A percentile compares a stretch with the other conserved stretches of the same genome.
These are phyloP conservation scores for Epichloe sp. DNA, from an alignment of 2,329 filamentous ascomycete genomes.

Conservation along the genomic window DNA sequence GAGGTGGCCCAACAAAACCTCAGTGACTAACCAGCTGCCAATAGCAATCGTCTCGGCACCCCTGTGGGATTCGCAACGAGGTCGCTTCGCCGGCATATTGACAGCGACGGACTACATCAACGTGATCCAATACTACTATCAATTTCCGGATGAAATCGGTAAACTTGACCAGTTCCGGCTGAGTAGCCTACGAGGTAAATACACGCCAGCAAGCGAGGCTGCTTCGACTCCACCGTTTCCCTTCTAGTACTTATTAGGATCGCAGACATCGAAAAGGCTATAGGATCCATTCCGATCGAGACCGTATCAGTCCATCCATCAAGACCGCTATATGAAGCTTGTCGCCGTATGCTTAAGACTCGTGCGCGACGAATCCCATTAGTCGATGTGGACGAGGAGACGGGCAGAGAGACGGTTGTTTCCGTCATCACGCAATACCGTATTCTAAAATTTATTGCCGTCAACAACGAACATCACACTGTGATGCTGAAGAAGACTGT, in stretches of 20 bases:
- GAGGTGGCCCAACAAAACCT: background rate
- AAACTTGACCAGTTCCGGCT: slow-evolving; percentile 90
- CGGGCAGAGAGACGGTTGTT: slow-evolving; percentile 79
- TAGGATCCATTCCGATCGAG: slow-evolving; percentile 81
- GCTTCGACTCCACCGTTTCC: background rate
- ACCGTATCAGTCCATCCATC: slow-evolving; percentile 92
- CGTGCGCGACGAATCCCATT: slow-evolving; percentile 87
- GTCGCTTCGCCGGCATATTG: slow-evolving; percentile 83
- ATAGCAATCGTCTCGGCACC: slow-evolving; percentile 93
- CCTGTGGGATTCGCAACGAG: slow-evolving; percentile 88
- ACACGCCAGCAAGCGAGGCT: background rate
- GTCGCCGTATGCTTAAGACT: slow-evolving; percentile 84
- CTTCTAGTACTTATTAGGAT: slow-evolving; percentile 8
- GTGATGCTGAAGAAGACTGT: slow-evolving; percentile 80
- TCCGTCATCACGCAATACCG: slow-evolving; percentile 97
- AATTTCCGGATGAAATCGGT: slow-evolving; percentile 80
- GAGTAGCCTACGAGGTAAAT: slow-evolving; percentile 74
- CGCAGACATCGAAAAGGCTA: slow-evolving; percentile 84
- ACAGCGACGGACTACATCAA: slow-evolving; percentile 98
- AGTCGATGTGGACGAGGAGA: slow-evolving; percentile 89
- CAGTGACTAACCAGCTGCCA: background rate
- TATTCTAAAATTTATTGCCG: slow-evolving; percentile 95
- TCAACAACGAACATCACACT: slow-evolving; percentile 78
- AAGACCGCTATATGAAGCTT: slow-evolving; percentile 85
- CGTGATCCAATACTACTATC: slow-evolving; percentile 97